Evolutionary conservation across 2,329 filamentous ascomycete genomes (phyloP).

Genomic region (Paracamarosporium sp.): DNA sequence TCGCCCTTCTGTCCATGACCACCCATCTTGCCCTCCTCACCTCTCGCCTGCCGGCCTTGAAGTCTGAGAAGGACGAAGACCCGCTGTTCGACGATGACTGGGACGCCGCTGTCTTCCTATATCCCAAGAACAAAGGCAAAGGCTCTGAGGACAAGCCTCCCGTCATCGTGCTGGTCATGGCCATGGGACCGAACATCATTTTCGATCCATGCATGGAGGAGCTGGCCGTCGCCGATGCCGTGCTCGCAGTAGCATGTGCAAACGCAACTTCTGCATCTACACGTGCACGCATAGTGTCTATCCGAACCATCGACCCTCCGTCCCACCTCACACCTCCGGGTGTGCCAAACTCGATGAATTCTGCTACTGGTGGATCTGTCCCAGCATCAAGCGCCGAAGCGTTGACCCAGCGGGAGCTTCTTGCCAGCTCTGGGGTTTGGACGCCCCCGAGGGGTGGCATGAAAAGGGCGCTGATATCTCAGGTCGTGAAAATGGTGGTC

Average conservation of each 20-base stretch:
- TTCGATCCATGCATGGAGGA: constrained; percentile 94
- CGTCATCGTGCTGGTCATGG: constrained; percentile 87
- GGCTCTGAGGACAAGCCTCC: constrained; percentile 67
- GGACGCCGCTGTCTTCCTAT: constrained; percentile 81
- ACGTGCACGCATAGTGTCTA: constrained; percentile 48
- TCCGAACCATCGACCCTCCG: constrained; percentile 58
- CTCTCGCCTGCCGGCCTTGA: constrained; percentile 81
- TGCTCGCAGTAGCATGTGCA: constrained; percentile 82
- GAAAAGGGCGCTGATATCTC: constrained; percentile 73
- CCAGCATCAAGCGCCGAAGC: constrained; percentile 49
- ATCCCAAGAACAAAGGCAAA: constrained; percentile 58
- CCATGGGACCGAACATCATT: constrained; percentile 85
- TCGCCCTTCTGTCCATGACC: constrained; percentile 89
- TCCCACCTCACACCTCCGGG: constrained; percentile 57
- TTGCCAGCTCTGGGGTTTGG: constrained; percentile 76
- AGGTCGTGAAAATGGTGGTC: constrained; percentile 78
- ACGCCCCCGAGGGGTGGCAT: constrained; percentile 83
- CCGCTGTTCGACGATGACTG: constrained; percentile 98
- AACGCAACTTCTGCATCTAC: constrained; percentile 27
- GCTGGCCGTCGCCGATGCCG: constrained; percentile 88
- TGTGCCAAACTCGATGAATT: constrained; percentile 55
- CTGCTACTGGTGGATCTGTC: constrained; percentile 50
- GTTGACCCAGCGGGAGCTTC: constrained; percentile 58
- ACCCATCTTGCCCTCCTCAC: constrained; percentile 91
- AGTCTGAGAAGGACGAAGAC: constrained; percentile 92